Evolutionary conservation across 2,329 filamentous ascomycete species (phyloP).

Genomic region (Lachnellula suecica): DNA sequence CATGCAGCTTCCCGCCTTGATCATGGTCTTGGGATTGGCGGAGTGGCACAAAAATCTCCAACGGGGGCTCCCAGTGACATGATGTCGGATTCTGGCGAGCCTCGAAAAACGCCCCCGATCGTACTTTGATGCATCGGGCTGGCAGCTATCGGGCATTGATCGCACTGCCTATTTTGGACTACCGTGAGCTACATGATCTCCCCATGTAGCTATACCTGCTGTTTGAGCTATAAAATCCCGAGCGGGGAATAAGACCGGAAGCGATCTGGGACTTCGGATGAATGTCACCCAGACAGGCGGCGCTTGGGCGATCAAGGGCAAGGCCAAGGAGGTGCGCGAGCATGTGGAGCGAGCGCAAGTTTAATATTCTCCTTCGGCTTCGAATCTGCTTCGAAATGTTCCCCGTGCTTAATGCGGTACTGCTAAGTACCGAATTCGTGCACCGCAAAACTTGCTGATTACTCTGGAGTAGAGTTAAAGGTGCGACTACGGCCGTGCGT

Average conservation of each 20-base stretch:
- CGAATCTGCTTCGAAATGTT: slow-evolving; percentile 10
- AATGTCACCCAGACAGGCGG: slow-evolving; percentile 5
- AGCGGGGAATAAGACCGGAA: slow-evolving; percentile 3
- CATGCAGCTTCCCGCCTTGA: slow-evolving; percentile 4
- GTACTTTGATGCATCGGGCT: neutral
- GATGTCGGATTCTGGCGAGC: neutral
- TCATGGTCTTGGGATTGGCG: neutral
- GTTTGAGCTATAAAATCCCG: slow-evolving; percentile 1
- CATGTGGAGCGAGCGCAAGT: slow-evolving; percentile 12
- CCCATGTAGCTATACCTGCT: neutral
- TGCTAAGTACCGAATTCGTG: neutral
- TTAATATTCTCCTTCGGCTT: slow-evolving; percentile 2
- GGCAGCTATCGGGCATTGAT: neutral
- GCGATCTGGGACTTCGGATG: slow-evolving; percentile 14
- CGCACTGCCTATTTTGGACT: neutral
- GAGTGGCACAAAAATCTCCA: neutral
- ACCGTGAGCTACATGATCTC: neutral
- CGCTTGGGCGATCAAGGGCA: slow-evolving; percentile 14
- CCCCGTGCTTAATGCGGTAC: slow-evolving; percentile 3
- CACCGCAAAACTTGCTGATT: neutral
- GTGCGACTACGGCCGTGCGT: neutral
- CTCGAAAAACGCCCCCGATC: neutral
- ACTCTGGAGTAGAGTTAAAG: too few species aligned
- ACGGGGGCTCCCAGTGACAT: neutral
- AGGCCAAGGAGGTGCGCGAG: slow-evolving; percentile 8